Conservation (phyloP, 2,329 filamentous ascomycete genomes). For the Dothistroma septosporum region DNA sequence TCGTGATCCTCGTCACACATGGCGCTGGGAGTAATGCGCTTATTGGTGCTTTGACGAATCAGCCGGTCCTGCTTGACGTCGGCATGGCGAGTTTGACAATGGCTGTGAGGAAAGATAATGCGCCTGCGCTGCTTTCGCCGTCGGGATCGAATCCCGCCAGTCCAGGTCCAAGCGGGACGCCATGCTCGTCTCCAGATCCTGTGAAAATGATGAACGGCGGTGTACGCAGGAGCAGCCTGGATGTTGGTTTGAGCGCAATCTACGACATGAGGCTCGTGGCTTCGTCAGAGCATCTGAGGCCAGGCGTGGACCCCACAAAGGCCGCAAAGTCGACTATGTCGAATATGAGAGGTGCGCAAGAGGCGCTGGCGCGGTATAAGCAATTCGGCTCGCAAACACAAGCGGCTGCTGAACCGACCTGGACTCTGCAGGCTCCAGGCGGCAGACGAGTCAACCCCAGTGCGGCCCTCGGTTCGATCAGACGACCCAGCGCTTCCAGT, state of each 20-base stretch:
- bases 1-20: conserved; percentile 86
- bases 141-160: background rate
- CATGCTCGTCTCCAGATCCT: conserved; percentile 22
- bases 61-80: conserved; percentile 86
- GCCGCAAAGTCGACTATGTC: conserved; percentile 12
- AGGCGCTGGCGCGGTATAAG: conserved; percentile 20
- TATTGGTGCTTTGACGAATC: conserved; percentile 84
- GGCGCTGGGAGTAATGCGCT: conserved; percentile 94
- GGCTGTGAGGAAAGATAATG: conserved; percentile 60
- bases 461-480: conserved; percentile 23
- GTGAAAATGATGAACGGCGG: conserved; percentile 24
- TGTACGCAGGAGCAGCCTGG: conserved; percentile 40
- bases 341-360: conserved; percentile 17
- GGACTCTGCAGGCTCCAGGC: conserved; percentile 21
- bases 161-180: conserved; percentile 1
- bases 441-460: conserved; percentile 25
- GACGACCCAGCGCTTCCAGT: conserved; percentile 16
- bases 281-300: conserved; percentile 67
- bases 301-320: conserved; percentile 42
- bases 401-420: conserved; percentile 16
- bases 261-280: conserved; percentile 74
- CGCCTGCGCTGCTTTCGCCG: conserved; percentile 17
- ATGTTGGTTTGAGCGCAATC: conserved; percentile 49
- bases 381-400: conserved; percentile 14
- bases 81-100: conserved; percentile 87